These are phyloP conservation scores for Tuber borchii DNA, from an alignment of 495 filamentous ascomycete genomes.

Conservation along the genomic window DNA sequence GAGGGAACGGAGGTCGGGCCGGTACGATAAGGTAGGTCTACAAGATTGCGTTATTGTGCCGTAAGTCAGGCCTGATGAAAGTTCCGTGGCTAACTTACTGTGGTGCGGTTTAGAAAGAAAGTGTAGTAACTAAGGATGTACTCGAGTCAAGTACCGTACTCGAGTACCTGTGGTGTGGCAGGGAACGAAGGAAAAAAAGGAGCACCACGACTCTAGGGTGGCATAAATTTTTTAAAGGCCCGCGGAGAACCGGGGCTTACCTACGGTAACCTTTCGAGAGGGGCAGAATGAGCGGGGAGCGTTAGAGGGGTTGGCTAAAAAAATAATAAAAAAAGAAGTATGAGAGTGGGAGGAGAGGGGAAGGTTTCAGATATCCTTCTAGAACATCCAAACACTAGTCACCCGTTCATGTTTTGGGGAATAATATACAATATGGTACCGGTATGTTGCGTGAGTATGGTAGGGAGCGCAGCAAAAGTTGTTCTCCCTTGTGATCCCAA, in stretches of 20 bases:
- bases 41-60: not conserved
- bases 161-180: not conserved
- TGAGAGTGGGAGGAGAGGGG: not conserved
- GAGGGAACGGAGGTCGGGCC: not conserved
- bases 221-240: not conserved
- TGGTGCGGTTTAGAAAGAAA: not conserved
- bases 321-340: too few relatives aligned
- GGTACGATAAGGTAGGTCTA: not conserved
- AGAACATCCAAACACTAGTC: not conserved
- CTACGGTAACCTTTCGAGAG: not conserved
- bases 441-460: not conserved
- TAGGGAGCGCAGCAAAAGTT: not conserved
- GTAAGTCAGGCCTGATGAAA: not conserved
- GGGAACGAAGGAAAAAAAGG: not conserved
- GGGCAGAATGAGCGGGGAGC: not conserved
- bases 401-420: not conserved
- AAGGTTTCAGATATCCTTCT: constrained; percentile 3
- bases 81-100: not conserved
- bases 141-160: too few relatives aligned
- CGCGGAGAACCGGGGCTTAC: not conserved
- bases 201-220: not conserved
- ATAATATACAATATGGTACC: not conserved
- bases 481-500: not conserved
- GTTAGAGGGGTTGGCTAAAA: not conserved
- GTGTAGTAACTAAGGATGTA: not conserved